Conservation (phyloP, 2,329 filamentous ascomycete species). For the Xylariaceae sp. region DNA sequence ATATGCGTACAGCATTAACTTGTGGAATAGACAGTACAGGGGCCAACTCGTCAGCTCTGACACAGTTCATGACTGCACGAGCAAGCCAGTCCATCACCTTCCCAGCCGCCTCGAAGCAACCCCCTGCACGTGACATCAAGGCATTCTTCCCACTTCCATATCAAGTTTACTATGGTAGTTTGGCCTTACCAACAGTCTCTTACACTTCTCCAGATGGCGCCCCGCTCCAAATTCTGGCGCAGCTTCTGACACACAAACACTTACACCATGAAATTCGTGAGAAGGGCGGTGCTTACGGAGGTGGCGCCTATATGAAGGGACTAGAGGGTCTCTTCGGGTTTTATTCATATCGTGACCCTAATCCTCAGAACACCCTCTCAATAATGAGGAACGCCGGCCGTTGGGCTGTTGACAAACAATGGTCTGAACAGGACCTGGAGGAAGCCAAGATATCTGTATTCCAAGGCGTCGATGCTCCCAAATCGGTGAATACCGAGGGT, state of each 20-base stretch:
- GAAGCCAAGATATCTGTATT: slow-evolving; percentile 97
- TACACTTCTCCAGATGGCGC: slow-evolving; percentile 80
- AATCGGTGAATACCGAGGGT: slow-evolving; percentile 85
- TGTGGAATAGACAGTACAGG: slow-evolving; percentile 78
- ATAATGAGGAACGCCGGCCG: slow-evolving; percentile 84
- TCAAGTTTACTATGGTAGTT: slow-evolving; percentile 92
- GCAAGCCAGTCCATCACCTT: slow-evolving; percentile 53
- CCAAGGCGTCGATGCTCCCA: slow-evolving; percentile 87
- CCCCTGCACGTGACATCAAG: slow-evolving; percentile 63
- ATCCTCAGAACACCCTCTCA: slow-evolving; percentile 84
- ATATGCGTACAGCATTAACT: slow-evolving; percentile 81
- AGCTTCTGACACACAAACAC: slow-evolving; percentile 94
- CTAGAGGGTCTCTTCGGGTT: slow-evolving; percentile 89
- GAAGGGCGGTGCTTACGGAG: slow-evolving; percentile 95
- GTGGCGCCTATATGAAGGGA: slow-evolving; percentile 81
- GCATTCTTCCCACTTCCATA: slow-evolving; percentile 95
- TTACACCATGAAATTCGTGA: slow-evolving; percentile 97
- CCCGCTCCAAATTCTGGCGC: slow-evolving; percentile 84
- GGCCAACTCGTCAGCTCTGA: slow-evolving; percentile 73
- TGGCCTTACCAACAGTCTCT: slow-evolving; percentile 81
- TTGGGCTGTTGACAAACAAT: slow-evolving; percentile 82
- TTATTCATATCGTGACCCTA: slow-evolving; percentile 96
- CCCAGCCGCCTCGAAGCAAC: slow-evolving; percentile 42
- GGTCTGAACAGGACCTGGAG: slow-evolving; percentile 85
- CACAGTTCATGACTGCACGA: slow-evolving; percentile 71